Conservation (phyloP, 805 yeast genomes). For the Yarrowia sp. region DNA sequence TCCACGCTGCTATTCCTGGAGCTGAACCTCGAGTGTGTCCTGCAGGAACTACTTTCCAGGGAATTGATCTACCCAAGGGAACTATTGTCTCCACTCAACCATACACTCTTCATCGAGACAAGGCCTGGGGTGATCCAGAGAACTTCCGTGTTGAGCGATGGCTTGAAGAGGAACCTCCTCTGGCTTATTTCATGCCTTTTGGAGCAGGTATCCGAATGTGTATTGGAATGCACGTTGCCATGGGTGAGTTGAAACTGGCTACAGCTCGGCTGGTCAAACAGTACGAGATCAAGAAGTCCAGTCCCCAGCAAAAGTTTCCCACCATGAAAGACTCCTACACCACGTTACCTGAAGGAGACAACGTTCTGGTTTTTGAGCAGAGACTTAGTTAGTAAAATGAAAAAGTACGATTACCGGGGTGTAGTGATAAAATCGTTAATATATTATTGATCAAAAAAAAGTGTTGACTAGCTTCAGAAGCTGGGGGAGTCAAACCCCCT, state of each 20-base stretch:
- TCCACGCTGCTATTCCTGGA: constrained; percentile 30
- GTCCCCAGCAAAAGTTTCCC: constrained; percentile 3
- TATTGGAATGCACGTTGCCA: constrained; percentile 71
- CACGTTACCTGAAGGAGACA: constrained; percentile 7
- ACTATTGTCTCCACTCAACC: constrained; percentile 15
- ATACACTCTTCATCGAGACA: constrained; percentile 17
- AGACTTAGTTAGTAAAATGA: background rate
- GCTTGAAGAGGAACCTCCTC: constrained; percentile 53
- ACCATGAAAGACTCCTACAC: constrained; percentile 29
- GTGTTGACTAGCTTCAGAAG: constrained; percentile 36
- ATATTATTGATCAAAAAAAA: background rate
- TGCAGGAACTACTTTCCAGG: constrained; percentile 3
- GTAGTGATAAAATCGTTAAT: no score
- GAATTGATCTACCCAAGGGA: background rate
- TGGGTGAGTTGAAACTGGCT: constrained; percentile 67
- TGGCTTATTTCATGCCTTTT: constrained; percentile 66
- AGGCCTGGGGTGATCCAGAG: constrained; percentile 19
- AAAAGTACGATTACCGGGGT: no score
- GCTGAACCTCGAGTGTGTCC: constrained; percentile 27
- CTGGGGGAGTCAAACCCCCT: constrained; percentile 32
- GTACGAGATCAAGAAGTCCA: constrained; percentile 11
- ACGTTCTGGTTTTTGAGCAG: constrained; percentile 2
- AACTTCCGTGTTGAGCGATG: constrained; percentile 50
- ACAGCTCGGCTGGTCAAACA: constrained; percentile 55
- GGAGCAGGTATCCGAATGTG: constrained; percentile 81